Conservation (phyloP, 2,329 filamentous ascomycete species). For the Fusarium poae region DNA sequence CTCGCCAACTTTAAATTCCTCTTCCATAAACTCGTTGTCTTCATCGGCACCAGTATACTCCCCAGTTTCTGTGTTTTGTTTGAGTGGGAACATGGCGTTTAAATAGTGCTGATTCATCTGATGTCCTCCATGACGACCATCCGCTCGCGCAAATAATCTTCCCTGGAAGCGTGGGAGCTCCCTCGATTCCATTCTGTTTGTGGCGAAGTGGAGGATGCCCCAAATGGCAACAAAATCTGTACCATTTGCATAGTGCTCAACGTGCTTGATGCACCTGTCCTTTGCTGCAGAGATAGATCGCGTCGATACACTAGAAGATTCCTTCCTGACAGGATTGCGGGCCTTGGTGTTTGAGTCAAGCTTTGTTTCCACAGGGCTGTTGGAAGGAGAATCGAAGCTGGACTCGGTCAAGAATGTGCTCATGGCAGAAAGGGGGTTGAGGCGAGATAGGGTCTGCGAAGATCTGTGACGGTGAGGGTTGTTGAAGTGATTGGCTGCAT, state of each 20-base stretch:
- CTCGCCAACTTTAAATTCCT: conserved; percentile 61
- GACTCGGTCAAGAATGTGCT: conserved; percentile 55
- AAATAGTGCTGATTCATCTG: conserved; percentile 73
- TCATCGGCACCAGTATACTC: conserved; percentile 60
- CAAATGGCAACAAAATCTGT: conserved; percentile 80
- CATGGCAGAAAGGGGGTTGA: conserved; percentile 54
- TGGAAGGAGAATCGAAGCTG: conserved; percentile 47
- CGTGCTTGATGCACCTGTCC: conserved; percentile 71
- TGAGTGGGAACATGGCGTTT: conserved; percentile 71
- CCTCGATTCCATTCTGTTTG: conserved; percentile 56
- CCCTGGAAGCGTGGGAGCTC: conserved; percentile 72
- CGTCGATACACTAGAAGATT: conserved; percentile 51
- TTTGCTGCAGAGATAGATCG: conserved; percentile 56
- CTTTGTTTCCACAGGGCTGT: conserved; percentile 40
- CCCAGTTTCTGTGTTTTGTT: conserved; percentile 57
- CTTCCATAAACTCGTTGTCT: conserved; percentile 72
- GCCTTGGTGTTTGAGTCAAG: conserved; percentile 29
- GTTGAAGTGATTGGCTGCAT: conserved; percentile 85
- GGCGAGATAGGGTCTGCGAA: conserved; percentile 56
- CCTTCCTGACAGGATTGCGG: conserved; percentile 35
- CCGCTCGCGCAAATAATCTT: conserved; percentile 68
- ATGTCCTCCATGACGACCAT: conserved; percentile 64
- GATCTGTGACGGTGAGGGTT: conserved; percentile 72
- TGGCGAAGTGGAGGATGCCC: conserved; percentile 78
- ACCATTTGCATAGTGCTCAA: conserved; percentile 84